These are phyloP conservation scores for Microbotryum intermedium DNA, from an alignment of 1,284 basidiomycete species.

Conservation along the genomic window DNA sequence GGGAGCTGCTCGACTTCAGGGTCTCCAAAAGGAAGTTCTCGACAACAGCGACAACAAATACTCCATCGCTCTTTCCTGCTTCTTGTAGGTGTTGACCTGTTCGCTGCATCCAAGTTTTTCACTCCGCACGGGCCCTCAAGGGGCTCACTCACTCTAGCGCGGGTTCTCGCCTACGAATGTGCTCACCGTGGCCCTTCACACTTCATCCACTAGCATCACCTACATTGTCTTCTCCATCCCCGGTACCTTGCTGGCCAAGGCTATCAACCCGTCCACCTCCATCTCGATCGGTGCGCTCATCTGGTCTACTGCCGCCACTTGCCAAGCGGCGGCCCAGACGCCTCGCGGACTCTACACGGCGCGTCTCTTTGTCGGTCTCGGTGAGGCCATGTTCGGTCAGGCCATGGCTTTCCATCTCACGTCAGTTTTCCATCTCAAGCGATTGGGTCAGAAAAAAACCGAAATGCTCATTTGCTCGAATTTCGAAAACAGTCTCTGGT, in stretches of 20 bases:
- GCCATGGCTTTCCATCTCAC: neutral
- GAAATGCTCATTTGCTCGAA: too few relatives aligned
- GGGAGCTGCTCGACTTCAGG: constrained; percentile 38
- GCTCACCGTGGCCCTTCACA: neutral
- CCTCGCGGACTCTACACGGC: constrained; percentile 38
- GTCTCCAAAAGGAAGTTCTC: constrained; percentile 37
- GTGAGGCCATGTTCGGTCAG: constrained; percentile 24
- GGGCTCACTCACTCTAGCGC: too few relatives aligned
- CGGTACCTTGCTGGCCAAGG: constrained; percentile 35
- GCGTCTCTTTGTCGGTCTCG: constrained; percentile 42
- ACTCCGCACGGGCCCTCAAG: too few relatives aligned
- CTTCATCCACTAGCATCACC: constrained; percentile 24
- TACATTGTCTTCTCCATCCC: constrained; percentile 40
- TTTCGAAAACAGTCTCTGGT: constrained; percentile 32
- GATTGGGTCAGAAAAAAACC: too few relatives aligned
- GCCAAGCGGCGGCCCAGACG: constrained; percentile 39
- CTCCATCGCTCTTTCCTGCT: constrained; percentile 39
- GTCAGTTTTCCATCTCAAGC: too few relatives aligned
- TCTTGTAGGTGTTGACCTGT: constrained; percentile 33
- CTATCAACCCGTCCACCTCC: constrained; percentile 38
- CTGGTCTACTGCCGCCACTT: constrained; percentile 43
- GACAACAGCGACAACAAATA: constrained; percentile 38
- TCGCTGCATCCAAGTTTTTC: too few relatives aligned
- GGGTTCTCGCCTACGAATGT: too few relatives aligned
- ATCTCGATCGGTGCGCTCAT: constrained; percentile 41